Base-by-base conservation (phyloP, 768 basidiomycete species). In the Xerocomellus dryophilus region DNA sequence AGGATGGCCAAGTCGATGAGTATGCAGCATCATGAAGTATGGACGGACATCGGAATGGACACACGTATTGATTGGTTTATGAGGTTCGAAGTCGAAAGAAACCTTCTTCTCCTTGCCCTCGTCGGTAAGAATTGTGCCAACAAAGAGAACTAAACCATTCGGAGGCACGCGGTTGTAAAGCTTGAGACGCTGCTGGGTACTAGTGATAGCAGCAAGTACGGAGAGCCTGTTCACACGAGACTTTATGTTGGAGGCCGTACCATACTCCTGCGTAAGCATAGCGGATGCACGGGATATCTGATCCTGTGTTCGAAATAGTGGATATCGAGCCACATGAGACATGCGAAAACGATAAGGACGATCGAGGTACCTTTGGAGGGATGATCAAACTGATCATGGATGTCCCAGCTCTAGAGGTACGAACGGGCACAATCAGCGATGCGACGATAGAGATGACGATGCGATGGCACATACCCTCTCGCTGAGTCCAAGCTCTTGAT, bases 51-150 rank as follows among this genome's bases (percentile, higher is more conserved):
- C 44, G 38, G 40, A 40, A 43, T 4, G 20, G 12, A 77, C 88
- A 54, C 73, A 95, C 91, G 96, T 98, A 71, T 98, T 98, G 77
- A 98, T 97, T 32, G 96, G 94, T 71, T 98, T 98, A 73, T 97
- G 96, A 8, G 97, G 97, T 70, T 97, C 93, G 59, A 99, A 95
- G 72, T 98, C 96, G 65, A 98, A 98, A 0, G 93, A 94, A 29
- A 96, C 92, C 72, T 98, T 99, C 81, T 98, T 98, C 74, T 98
- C 97, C 73, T 99, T 99, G 54, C 96, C 96, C 73, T 98, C 96
- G 63, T 98, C 94, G 46, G 96, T 99, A 50, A 98, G 76, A 65
- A 99, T 91, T 11, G 97, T 99, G 29, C 97, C 97, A 53, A 98
- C 97, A 73, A 98, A 99, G 36, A 99, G 84, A 57, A 98, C 93